Base-by-base conservation (phyloP, 169 alveolate genomes). In the Cryptosporidium sp. region DNA sequence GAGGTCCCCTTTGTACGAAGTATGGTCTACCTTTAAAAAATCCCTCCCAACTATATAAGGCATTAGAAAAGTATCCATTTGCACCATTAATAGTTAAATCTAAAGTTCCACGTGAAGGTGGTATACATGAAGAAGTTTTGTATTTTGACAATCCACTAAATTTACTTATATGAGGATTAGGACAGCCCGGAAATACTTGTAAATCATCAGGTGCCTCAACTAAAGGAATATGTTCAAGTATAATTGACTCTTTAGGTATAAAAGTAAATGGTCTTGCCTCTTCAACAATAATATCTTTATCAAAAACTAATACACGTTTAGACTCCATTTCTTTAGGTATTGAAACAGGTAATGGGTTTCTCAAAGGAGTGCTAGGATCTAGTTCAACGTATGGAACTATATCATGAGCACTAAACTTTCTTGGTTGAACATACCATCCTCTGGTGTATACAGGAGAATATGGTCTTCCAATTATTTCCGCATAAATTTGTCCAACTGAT, bases 391-490 rank as follows among this genome's bases (percentile, higher is more conserved):
- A 80, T 4, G 89, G 89, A 43, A 80, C 45, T 14, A 80, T 80
- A 50, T 80, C 89, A 50, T 80, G 89, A 14, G 89, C 89, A 62
- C 80, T 67, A 80, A 45, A 80, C 29, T 80, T 80, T 80, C 89
- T 80, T 26, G 89, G 89, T 26, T 80, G 65, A n/a, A 80, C 89
- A 62, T 80, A 80, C 89, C 89, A 80, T 12, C 89, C 89, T 43
- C 68, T 59, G 14, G 80, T 29, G 29, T 26, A 80, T 43, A 52
- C 75, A 26, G 89, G 89, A 23, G 89, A 80, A 29, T 80, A 80
- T 62, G 89, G 80, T 35, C 89, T 80, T 80, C 89, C 89, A 43
- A 80, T 41, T 62, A 80, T 48, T 16, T 80, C 89, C 3, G 89
- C 89, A 62, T 80, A 80, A 35, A 80, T 62, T 45, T 62, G 59